Evolutionary conservation across 1,284 basidiomycete species (phyloP).

Genomic region (Apiotrichum gracile): DNA sequence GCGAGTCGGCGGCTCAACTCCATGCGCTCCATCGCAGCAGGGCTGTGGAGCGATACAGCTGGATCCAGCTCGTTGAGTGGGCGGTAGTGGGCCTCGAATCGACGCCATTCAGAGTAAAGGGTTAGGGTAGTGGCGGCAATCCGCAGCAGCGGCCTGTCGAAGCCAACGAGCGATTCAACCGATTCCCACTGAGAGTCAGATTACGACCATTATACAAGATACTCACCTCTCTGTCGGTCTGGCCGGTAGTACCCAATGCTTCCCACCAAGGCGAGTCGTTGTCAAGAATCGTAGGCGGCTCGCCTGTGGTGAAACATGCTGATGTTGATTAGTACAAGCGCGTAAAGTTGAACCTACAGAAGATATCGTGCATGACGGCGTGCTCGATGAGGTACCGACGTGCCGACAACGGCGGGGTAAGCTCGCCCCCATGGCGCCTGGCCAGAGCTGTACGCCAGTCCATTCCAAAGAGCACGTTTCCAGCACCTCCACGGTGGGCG

Average conservation of each 20-base stretch:
- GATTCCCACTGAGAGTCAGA: constrained; percentile 20
- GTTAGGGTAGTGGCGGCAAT: constrained; percentile 14
- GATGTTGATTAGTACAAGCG: too few species aligned
- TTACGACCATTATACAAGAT: background rate
- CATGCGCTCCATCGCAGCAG: constrained; percentile 14
- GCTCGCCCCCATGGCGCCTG: background rate
- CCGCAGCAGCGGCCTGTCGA: constrained; percentile 24
- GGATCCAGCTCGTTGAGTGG: constrained; percentile 15
- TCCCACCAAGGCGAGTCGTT: constrained; percentile 30
- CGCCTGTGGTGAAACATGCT: constrained; percentile 24
- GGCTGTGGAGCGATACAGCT: constrained; percentile 11
- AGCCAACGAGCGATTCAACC: constrained; percentile 26
- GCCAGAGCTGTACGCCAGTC: constrained; percentile 10
- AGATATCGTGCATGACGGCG: constrained; percentile 25
- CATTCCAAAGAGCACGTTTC: constrained; percentile 23
- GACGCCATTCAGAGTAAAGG: constrained; percentile 12
- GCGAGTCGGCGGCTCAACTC: constrained; percentile 12
- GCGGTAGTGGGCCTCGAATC: constrained; percentile 17
- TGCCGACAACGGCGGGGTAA: constrained; percentile 1
- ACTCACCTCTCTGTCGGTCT: constrained; percentile 16
- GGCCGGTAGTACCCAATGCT: constrained; percentile 15
- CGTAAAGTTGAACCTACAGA: constrained; percentile 15
- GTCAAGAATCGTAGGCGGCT: constrained; percentile 18
- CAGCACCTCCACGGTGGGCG: constrained; percentile 28
- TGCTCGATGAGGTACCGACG: constrained; percentile 29